Evolutionary conservation across 2,329 filamentous ascomycete genomes (phyloP).

Genomic region (Ramichloridium luteum): DNA sequence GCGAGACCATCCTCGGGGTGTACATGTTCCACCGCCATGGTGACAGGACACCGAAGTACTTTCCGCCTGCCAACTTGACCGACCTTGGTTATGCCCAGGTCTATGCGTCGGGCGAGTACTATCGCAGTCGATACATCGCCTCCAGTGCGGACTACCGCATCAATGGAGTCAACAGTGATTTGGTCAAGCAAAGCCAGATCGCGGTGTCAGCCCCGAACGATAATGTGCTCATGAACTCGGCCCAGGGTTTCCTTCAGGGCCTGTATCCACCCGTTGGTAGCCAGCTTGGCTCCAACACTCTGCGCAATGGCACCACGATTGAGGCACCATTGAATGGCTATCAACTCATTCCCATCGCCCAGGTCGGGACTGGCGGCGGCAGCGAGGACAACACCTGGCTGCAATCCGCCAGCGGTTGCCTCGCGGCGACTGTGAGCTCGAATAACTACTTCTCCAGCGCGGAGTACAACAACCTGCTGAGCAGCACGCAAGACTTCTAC

Average conservation of each 20-base stretch:
- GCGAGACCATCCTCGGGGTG: slow-evolving; percentile 63
- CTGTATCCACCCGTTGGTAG: slow-evolving; percentile 67
- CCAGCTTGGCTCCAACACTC: slow-evolving; percentile 42
- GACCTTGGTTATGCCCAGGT: slow-evolving; percentile 68
- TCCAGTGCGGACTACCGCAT: slow-evolving; percentile 49
- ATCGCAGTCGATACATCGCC: slow-evolving; percentile 62
- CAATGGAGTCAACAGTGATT: slow-evolving; percentile 50
- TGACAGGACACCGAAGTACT: slow-evolving; percentile 70
- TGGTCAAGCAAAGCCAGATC: slow-evolving; percentile 59
- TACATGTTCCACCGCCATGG: slow-evolving; percentile 86
- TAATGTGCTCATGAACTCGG: slow-evolving; percentile 65
- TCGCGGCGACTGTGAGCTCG: slow-evolving; percentile 44
- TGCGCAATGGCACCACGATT: slow-evolving; percentile 58
- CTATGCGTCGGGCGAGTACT: slow-evolving; percentile 60
- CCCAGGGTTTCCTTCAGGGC: slow-evolving; percentile 68
- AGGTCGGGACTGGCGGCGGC: slow-evolving; percentile 50
- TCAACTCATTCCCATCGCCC: slow-evolving; percentile 67
- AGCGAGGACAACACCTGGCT: slow-evolving; percentile 47
- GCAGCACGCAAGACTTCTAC: slow-evolving; percentile 44
- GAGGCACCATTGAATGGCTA: slow-evolving; percentile 64
- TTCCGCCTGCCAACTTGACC: slow-evolving; percentile 60
- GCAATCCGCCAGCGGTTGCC: slow-evolving; percentile 44
- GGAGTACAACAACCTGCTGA: slow-evolving; percentile 37
- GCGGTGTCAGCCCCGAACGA: slow-evolving; percentile 58
- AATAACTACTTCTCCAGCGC: slow-evolving; percentile 45